phyloP scores from a whole-genome alignment of 1,139 yeast genomes.

The Candida gigantensis region DNA sequence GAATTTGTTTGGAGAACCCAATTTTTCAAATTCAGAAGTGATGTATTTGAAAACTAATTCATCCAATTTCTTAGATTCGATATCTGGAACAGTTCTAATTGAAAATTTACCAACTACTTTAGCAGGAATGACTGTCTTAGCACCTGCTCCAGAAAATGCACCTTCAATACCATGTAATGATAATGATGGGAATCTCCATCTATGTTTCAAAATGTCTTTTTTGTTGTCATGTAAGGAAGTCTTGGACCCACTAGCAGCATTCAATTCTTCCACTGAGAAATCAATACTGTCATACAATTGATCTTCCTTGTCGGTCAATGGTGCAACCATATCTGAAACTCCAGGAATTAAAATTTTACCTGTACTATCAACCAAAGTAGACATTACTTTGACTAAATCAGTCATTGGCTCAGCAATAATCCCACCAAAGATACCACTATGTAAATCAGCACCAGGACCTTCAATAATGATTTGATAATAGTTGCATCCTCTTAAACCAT shows the following conservation, averaged over 20 bases:
- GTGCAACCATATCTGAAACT: conserved; percentile 90
- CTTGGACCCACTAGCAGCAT: conserved; percentile 84
- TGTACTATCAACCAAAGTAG: conserved; percentile 71
- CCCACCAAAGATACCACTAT: conserved; percentile 97
- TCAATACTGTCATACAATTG: conserved; percentile 82
- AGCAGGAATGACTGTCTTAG: conserved; percentile 97
- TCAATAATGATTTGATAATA: conserved; percentile 79
- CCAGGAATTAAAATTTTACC: conserved; percentile 91
- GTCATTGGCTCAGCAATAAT: conserved; percentile 97
- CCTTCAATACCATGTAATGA: conserved; percentile 98
- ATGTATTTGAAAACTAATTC: conserved; percentile 73
- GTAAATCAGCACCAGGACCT: conserved; percentile 97
- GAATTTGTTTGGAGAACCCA: conserved; percentile 75
- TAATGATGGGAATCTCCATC: conserved; percentile 98
- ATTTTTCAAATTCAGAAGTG: conserved; percentile 59
- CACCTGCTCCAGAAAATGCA: conserved; percentile 93
- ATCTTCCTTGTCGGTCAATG: conserved; percentile 78
- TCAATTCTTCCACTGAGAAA: conserved; percentile 80
- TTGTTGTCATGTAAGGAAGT: conserved; percentile 78
- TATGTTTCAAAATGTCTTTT: conserved; percentile 87
- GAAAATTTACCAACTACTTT: conserved; percentile 93
- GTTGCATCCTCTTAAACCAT: conserved; percentile 95
- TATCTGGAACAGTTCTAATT: conserved; percentile 94
- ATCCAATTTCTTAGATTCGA: conserved; percentile 77
- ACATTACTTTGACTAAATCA: conserved; percentile 76